Conservation (phyloP, 1,139 yeast genomes). For the Saccharomyces hybrid region DNA sequence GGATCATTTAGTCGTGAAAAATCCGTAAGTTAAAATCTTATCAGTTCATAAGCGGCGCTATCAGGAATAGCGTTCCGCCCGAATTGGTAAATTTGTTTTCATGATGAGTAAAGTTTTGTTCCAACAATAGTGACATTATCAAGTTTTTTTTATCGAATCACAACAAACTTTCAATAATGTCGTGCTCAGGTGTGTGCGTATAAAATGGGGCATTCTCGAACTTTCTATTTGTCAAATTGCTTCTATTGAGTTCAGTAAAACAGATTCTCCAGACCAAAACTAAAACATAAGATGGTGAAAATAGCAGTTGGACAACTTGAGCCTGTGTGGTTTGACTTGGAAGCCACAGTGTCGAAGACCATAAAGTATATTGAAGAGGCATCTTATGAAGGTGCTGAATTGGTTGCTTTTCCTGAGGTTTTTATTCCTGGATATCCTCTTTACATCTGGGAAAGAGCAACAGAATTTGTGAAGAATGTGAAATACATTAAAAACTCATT, state of each 20-base stretch:
- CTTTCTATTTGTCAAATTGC: not conserved
- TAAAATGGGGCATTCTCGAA: not conserved
- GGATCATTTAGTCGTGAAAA: not conserved
- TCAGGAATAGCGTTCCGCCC: not conserved
- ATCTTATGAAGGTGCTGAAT: conserved; percentile 65
- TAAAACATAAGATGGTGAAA: not conserved
- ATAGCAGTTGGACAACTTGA: not conserved
- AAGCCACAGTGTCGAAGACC: not conserved
- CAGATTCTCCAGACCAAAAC: not conserved
- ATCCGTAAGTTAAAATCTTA: not conserved
- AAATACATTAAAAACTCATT: not conserved
- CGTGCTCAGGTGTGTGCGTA: not conserved
- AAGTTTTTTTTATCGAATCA: not conserved
- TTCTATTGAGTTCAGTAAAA: not conserved
- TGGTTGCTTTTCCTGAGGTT: conserved; percentile 33
- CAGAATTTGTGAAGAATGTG: not conserved
- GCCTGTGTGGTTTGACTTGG: conserved; percentile 1
- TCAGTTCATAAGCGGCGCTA: not conserved
- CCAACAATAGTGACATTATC: not conserved
- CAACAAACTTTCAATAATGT: not conserved
- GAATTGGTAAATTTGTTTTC: not conserved
- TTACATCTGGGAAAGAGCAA: not conserved
- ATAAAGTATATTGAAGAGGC: conserved; percentile 36
- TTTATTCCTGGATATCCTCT: conserved; percentile 1
- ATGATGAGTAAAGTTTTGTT: not conserved